Base-by-base conservation (phyloP, 768 basidiomycete genomes). In the Psilocybe cubensis region DNA sequence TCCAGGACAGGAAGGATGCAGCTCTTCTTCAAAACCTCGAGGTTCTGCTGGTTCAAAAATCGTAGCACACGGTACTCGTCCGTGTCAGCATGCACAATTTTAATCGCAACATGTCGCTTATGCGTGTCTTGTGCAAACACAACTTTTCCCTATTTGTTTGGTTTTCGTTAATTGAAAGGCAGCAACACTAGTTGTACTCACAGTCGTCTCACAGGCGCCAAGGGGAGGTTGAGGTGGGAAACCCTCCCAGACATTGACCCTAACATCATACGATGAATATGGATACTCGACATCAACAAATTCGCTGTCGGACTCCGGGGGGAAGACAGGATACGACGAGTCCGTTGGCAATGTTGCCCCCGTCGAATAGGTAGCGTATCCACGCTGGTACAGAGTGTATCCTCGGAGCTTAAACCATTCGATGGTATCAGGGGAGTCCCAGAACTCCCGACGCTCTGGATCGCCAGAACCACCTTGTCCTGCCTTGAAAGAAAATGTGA, bases 1-100 rank as follows among this genome's bases (percentile, higher is more conserved):
- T 72, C 70, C 0, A 73, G 43, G 2, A 70, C 48, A 0, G 71
- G 69, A 21, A 72, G 42, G 1, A 65, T 23, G 27, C 60, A 40
- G 11, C 53, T 54, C 3, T 55, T 43, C 23, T 28, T 17, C 40
- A 59, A 3, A 4, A 27, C 20, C 1, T 42, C 42, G 9, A 51
- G 4, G 3, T 46, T 20, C 48, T 66, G 59, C 24, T 60, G 27
- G 20, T 38, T 20, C 12, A 72, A 41, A 52, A 61, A 63, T n/a
- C 57, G 57, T 35, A 60, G 33, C 7, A 70, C 57, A 8, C 55
- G 46, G 29, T 58, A 65, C 53, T 72, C 70, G 11, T 68, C 63
- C 1, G 63, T 58, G 1, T 46, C 57, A 9, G 63, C 49, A 14
- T n/a, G 35, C 35, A 38, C 35, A 38, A 38, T 11, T 38, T 38